Percentiles rank a stretch among this genome's conserved stretches.
These are phyloP conservation scores for Lepiota venenata DNA, from an alignment of 768 basidiomycete genomes.

Conservation along the genomic window DNA sequence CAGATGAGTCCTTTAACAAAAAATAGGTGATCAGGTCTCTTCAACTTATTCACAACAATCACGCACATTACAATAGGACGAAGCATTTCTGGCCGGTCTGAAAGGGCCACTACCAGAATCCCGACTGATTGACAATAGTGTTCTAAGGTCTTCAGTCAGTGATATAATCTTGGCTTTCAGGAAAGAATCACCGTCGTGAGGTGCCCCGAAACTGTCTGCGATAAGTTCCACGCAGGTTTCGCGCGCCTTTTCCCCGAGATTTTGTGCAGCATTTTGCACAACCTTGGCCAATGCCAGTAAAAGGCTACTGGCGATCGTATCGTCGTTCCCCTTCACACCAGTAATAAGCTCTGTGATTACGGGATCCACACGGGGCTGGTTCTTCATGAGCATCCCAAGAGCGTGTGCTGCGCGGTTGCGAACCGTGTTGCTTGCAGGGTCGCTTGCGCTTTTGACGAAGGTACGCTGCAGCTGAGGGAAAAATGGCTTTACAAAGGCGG, in stretches of 20 bases:
- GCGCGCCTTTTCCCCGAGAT: slow-evolving; percentile 73
- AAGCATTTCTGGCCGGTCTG: slow-evolving; percentile 59
- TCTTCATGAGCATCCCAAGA: slow-evolving; percentile 86
- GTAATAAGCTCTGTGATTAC: slow-evolving; percentile 86
- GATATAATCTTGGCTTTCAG: neutral
- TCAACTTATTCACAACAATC: neutral
- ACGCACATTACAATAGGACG: slow-evolving; percentile 66
- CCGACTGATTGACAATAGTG: slow-evolving; percentile 66
- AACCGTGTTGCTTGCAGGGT: slow-evolving; percentile 73
- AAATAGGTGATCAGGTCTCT: slow-evolving; percentile 7
- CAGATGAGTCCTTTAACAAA: slow-evolving; percentile 51
- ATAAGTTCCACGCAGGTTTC: slow-evolving; percentile 75
- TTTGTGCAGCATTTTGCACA: slow-evolving; percentile 61
- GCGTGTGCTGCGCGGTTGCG: slow-evolving; percentile 81
- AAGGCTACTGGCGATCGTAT: slow-evolving; percentile 72
- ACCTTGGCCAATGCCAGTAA: slow-evolving; percentile 77
- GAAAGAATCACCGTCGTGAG: slow-evolving; percentile 53
- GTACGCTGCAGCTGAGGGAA: slow-evolving; percentile 97
- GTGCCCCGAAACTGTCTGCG: slow-evolving; percentile 72
- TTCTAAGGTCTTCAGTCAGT: slow-evolving; percentile 38
- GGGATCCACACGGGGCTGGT: slow-evolving; percentile 88
- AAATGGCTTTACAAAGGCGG: slow-evolving; percentile 92
- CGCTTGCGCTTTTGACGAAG: slow-evolving; percentile 90
- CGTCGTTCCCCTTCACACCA: slow-evolving; percentile 55
- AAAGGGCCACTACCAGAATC: slow-evolving; percentile 58